phyloP scores from a whole-genome alignment of 140 eudicot genomes.

The Anethum foeniculum region DNA sequence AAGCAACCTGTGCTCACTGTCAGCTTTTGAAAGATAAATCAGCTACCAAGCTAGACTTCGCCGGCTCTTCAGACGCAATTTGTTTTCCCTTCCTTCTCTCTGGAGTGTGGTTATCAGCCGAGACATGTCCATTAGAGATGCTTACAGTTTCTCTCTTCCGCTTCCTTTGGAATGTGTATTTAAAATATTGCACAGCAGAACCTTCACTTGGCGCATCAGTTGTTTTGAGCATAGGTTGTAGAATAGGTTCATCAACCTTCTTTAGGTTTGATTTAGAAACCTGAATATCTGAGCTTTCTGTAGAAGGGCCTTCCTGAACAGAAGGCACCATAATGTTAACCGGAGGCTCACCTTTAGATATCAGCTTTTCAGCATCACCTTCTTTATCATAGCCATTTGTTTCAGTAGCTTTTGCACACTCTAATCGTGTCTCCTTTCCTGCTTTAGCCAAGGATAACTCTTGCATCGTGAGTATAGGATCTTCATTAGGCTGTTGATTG shows the following conservation, averaged over 20 bases:
- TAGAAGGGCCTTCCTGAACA: conserved; percentile 18
- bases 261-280: conserved; percentile 13
- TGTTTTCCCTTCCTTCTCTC: conserved; percentile 23
- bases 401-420: conserved; percentile 9
- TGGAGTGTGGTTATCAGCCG: conserved; percentile 27
- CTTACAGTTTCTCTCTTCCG: conserved; percentile 45
- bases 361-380: conserved; percentile 15
- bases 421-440: conserved; percentile 2
- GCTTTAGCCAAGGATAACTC: conserved; percentile 11
- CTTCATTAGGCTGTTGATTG: conserved; percentile 16
- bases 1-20: conserved; percentile 57
- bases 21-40: conserved; percentile 34
- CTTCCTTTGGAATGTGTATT: conserved; percentile 78
- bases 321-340: conserved; percentile 14
- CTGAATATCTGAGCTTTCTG: conserved; percentile 10
- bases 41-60: conserved; percentile 19
- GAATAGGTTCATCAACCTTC: conserved; percentile 18
- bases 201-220: conserved; percentile 17
- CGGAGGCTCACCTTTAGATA: neutral
- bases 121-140: conserved; percentile 23
- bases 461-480: conserved; percentile 11
- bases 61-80: conserved; percentile 23
- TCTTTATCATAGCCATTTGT: conserved; percentile 17
- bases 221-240: conserved; percentile 19
- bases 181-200: conserved; percentile 39